phyloP scores from a whole-genome alignment of 495 filamentous ascomycete species.

The Daldinia caldariorum region DNA sequence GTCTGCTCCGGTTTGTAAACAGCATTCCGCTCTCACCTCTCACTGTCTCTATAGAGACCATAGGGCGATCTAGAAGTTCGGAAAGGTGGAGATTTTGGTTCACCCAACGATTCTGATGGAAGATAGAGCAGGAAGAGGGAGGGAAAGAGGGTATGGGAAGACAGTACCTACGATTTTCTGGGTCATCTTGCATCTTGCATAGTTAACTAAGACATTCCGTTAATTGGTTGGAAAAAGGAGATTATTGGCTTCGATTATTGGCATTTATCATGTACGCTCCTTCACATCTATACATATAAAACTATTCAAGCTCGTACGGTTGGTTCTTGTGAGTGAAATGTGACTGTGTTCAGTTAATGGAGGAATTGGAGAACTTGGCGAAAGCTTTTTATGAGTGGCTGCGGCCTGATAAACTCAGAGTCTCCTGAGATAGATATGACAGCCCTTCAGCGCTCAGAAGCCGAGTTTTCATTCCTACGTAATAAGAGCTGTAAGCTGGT shows the following conservation, averaged over 20 bases:
- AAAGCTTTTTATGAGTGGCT: too few species aligned
- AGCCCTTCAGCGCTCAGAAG: background rate
- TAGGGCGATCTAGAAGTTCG: background rate
- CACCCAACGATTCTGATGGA: background rate
- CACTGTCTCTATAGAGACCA: background rate
- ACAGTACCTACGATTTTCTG: too few species aligned
- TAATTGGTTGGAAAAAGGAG: background rate
- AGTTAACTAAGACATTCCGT: slow-evolving; percentile 1
- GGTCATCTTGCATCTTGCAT: slow-evolving; percentile 1
- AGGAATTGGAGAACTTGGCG: too few species aligned
- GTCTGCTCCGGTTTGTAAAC: background rate
- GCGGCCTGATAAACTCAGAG: too few species aligned
- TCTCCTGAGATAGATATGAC: background rate
- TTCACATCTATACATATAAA: background rate
- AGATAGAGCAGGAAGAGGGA: background rate
- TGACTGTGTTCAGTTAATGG: too few species aligned
- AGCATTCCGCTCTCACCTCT: too few species aligned
- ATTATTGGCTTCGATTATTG: background rate
- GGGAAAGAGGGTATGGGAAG: too few species aligned
- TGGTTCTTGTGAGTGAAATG: background rate
- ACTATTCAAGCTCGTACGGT: background rate
- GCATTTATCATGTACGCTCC: background rate
- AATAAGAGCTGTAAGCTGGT: background rate
- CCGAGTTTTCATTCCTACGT: background rate
- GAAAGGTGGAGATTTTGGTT: too few species aligned